phyloP scores from a whole-genome alignment of 306 rosid species.

The Carpinus viminea region DNA sequence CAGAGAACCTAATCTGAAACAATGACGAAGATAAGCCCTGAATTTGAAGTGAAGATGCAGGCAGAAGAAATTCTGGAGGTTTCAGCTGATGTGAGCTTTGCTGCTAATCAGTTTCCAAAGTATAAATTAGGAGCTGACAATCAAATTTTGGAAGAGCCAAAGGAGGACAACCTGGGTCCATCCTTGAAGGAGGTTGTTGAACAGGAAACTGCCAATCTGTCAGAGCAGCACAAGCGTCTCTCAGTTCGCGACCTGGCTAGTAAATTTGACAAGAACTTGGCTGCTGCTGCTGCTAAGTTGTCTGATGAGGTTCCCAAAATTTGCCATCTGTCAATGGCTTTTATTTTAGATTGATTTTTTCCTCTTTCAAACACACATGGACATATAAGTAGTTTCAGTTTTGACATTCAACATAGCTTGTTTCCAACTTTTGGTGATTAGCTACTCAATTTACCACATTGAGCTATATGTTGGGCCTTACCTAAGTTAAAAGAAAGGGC shows the following conservation, averaged over 20 bases:
- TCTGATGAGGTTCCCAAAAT: constrained; percentile 70
- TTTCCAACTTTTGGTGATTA: not conserved
- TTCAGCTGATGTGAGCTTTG: constrained; percentile 93
- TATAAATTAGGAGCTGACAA: constrained; percentile 77
- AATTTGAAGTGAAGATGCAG: constrained; percentile 54
- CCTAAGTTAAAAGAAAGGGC: not conserved
- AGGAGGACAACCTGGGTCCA: constrained; percentile 67
- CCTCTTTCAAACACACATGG: constrained; percentile 8
- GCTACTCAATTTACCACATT: not conserved
- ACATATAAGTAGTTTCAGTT: not conserved
- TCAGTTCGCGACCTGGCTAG: constrained; percentile 97
- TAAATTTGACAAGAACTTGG: constrained; percentile 93
- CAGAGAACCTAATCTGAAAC: constrained; percentile 40
- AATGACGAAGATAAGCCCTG: constrained; percentile 93
- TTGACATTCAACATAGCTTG: not conserved
- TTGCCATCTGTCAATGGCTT: constrained; percentile 17
- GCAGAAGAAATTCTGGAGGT: constrained; percentile 64
- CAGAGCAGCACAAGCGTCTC: constrained; percentile 89
- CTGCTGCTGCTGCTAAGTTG: constrained; percentile 93
- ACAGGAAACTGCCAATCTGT: constrained; percentile 67
- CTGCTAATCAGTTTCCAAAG: constrained; percentile 67
- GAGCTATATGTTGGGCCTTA: not conserved
- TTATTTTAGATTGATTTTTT: constrained; percentile 11
- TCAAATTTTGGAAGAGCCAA: constrained; percentile 77
- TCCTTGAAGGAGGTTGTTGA: constrained; percentile 76